Evolutionary conservation across 2,329 filamentous ascomycete genomes (phyloP).

Genomic region (Colletotrichum camelliae): DNA sequence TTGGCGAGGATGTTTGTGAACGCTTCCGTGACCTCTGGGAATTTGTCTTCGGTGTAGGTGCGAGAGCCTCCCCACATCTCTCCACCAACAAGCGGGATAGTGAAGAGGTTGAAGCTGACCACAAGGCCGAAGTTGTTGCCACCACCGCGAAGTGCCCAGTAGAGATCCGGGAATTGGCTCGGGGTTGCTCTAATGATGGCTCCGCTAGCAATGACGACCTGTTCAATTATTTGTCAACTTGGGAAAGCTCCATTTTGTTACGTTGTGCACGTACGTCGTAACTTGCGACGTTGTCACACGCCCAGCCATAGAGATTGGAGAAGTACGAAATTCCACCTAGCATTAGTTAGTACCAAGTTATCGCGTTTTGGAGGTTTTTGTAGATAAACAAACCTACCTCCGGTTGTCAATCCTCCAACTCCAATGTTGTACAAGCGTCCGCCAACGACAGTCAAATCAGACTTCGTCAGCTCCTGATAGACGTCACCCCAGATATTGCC

Average conservation of each 20-base stretch:
- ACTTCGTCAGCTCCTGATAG: slow-evolving; percentile 33
- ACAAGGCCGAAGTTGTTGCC: slow-evolving; percentile 65
- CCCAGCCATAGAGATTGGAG: slow-evolving; percentile 42
- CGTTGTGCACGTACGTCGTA: not conserved
- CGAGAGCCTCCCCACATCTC: slow-evolving; percentile 42
- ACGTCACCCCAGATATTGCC: slow-evolving; percentile 47
- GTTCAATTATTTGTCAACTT: not conserved
- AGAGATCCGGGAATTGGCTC: slow-evolving; percentile 53
- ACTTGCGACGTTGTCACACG: slow-evolving; percentile 46
- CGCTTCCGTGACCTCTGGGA: slow-evolving; percentile 33
- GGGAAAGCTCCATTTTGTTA: not conserved
- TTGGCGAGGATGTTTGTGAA: slow-evolving; percentile 35
- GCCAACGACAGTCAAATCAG: slow-evolving; percentile 40
- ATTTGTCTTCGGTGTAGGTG: slow-evolving; percentile 33
- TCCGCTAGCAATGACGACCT: slow-evolving; percentile 51
- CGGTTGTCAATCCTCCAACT: slow-evolving; percentile 43
- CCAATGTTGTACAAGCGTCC: slow-evolving; percentile 45
- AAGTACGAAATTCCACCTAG: slow-evolving; percentile 27
- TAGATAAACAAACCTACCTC: slow-evolving; percentile 22
- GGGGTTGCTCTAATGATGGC: slow-evolving; percentile 44
- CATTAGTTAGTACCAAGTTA: slow-evolving; percentile 1
- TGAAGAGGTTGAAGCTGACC: slow-evolving; percentile 49
- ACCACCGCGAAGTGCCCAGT: slow-evolving; percentile 61
- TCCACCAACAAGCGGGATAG: slow-evolving; percentile 35
- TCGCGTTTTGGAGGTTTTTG: no score